A percentile compares a stretch with the other conserved stretches of the same genome.
These are phyloP conservation scores for Oryza longistaminata DNA, from an alignment of 176 grass and related monocot genomes.

Conservation along the genomic window DNA sequence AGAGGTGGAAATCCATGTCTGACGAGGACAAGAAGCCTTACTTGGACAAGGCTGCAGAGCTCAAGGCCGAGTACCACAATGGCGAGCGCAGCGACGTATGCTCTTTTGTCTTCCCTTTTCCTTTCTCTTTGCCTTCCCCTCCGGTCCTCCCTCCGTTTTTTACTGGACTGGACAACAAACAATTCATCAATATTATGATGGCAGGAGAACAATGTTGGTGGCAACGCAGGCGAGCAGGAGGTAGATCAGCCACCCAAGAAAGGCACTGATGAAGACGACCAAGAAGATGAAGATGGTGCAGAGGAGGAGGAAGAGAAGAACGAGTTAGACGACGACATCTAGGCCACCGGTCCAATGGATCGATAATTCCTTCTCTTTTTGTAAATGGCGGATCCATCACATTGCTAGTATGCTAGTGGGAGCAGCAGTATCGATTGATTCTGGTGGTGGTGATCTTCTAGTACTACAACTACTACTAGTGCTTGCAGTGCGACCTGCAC, in stretches of 20 bases:
- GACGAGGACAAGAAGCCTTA: constrained; percentile 93
- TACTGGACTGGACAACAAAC: neutral
- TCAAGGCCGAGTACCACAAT: constrained; percentile 58
- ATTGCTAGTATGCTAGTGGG: neutral
- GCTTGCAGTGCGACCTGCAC: too few relatives aligned
- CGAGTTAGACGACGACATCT: constrained; percentile 50
- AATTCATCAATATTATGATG: neutral
- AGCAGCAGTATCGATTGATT: neutral
- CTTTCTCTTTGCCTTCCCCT: neutral
- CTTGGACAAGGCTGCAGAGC: constrained; percentile 57
- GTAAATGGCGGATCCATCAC: constrained; percentile 26
- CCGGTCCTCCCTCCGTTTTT: too few relatives aligned
- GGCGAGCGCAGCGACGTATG: constrained; percentile 57
- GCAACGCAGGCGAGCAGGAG: constrained; percentile 8
- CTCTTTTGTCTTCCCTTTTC: neutral
- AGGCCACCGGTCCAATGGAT: neutral
- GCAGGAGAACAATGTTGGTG: constrained; percentile 35
- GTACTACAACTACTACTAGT: too few relatives aligned
- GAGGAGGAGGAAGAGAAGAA: constrained; percentile 30
- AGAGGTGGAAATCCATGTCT: constrained; percentile 76
- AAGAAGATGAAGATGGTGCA: neutral
- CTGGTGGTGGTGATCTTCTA: neutral
- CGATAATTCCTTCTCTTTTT: neutral
- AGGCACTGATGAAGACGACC: neutral
- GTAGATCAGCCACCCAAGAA: constrained; percentile 16